Evolutionary conservation across 345 rosid species (phyloP), one percentile per base, ranked within the genome.

Genomic region (Bretschneidera sinensis): DNA sequence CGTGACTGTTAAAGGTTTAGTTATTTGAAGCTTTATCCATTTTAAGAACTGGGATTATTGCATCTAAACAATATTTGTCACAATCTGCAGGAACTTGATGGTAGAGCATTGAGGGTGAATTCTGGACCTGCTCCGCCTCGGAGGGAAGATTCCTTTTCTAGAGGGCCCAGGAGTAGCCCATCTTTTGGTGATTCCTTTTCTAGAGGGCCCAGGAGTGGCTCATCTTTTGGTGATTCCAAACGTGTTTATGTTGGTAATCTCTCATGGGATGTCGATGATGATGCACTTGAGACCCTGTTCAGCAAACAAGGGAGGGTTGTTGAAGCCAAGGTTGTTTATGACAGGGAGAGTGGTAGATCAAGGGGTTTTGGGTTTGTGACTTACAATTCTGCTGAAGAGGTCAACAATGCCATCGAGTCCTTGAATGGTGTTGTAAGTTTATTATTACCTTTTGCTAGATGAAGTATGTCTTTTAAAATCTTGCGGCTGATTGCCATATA

Each of bases 331-430:
- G 99, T 94, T 31, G 85, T 94, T 55, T 94, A 86, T 66, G 99
- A 94, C 72, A 72, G 97, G 75, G 97, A 90, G 53, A 90, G 78
- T 59, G 97, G 99, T 55, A 81, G 99, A 67, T 94, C 99, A 48
- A 86, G 92, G 80, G 97, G 99, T 61, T 94, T 90, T 28, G 99
- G 99, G 51, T 94, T 94, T 65, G 97, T 94, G 48, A 83, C 95
- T 9, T 94, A 81, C 73, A 78, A 78, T 67, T 84, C 96, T 57
- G 53, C 96, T 63, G 79, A 81, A 35, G 99, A 94, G 78, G 96
- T 86, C 50, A 65, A 82, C 69, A 72, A 57, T 57, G 99, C 97
- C 20, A 78, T 94, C 53, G 79, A 70, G 21, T 74, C 89, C 63
- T 77, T 90, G 76, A 60, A 94, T 66, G 99, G 99, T 21, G 78